Evolutionary conservation across 495 filamentous ascomycete species (phyloP), one percentile per base, ranked within the genome.

Genomic region (Chaetomium cochliodes): DNA sequence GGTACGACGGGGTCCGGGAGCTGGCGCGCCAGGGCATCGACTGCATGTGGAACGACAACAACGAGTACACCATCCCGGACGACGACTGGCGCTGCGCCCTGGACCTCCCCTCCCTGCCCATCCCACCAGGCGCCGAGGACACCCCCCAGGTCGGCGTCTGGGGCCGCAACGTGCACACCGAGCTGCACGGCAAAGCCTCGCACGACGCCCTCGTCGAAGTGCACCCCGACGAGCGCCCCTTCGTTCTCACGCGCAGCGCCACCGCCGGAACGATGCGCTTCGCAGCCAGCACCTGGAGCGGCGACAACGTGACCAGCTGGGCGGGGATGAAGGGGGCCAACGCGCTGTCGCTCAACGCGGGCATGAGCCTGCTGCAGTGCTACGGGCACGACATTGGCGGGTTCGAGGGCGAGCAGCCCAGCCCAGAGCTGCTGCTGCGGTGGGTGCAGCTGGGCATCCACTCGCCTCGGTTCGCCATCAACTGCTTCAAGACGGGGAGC

Each of bases 21-120:
- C 79, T 90, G 47, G 84, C 85, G 59, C 76, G 82, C 30, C 75
- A 78, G 22, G 87, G 87, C 20, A 85, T 90, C 62, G 87, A 90
- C 65, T 85, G 80, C 37, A 89, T 89, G 74, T 90, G 88, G 88
- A 90, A 88, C 66, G 88, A 90, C 73, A 90, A 90, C 74, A 89
- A 89, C 70, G 88, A 90, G 74, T 90, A 88, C 71, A 87, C 85
- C 7, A 79, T 87, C 4, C 85, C 86, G 0, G 78, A 82, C 68
- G 88, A 90, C 60, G 79, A 83, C 59, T 90, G 87, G 86, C 72
- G 81, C 59, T 77, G 83, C 47, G 83, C 84, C 0, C 78, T 89
- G 7, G 78, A 83, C 23, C 70, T 74, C 15, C 62, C 70, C 2
- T 42, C 37, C 37, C 54, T 57, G 28, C 44, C n/a, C 69, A 72